A percentile compares a stretch with the other conserved stretches of the same genome.
Evolutionary conservation across 345 rosid species (phyloP).

Genomic region (Angophora floribunda): DNA sequence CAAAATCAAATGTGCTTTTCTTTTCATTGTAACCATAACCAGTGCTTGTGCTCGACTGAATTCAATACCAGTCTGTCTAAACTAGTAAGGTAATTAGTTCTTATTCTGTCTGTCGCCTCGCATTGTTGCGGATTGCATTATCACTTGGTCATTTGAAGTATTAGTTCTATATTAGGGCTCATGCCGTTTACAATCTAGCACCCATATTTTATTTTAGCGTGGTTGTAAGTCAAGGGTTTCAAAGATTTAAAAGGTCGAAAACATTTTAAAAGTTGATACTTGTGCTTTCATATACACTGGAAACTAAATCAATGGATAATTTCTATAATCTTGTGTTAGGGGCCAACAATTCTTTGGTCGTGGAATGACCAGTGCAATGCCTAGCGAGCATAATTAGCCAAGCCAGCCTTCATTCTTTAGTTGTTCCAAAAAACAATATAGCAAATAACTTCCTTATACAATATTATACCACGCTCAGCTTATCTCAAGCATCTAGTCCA

Average conservation of each 20-base stretch:
- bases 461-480: too few species aligned
- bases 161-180: not conserved
- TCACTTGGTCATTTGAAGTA: not conserved
- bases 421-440: too few species aligned
- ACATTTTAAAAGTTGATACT: too few species aligned
- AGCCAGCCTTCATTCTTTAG: too few species aligned
- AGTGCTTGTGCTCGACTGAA: not conserved
- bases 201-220: not conserved
- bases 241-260: not conserved
- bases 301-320: not conserved
- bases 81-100: not conserved
- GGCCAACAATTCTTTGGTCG: too few species aligned
- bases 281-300: not conserved
- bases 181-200: not conserved
- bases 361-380: too few species aligned
- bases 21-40: not conserved
- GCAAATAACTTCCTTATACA: too few species aligned
- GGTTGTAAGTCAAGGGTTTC: not conserved
- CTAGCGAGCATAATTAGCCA: too few species aligned
- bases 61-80: not conserved
- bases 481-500: too few species aligned
- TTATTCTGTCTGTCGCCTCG: not conserved
- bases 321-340: too few species aligned
- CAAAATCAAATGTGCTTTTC: not conserved
- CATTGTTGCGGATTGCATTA: not conserved